Conservation (phyloP, 176 grass and related monocot genomes). For the Musa schizocarpa region DNA sequence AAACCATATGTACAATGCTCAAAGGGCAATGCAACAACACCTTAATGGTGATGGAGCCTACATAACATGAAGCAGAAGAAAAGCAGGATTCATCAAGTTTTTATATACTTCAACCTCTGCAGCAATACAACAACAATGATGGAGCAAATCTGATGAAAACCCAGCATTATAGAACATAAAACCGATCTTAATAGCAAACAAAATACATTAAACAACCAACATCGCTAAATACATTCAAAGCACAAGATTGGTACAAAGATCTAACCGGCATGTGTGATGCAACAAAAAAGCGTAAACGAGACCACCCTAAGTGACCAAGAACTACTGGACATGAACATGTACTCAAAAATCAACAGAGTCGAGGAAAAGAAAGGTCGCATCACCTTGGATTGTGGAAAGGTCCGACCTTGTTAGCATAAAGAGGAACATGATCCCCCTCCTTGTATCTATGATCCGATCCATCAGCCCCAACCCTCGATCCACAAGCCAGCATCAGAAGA, state of each 20-base stretch:
- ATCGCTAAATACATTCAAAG: neutral
- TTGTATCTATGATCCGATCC: constrained; percentile 75
- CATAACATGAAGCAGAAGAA: neutral
- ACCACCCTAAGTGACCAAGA: neutral
- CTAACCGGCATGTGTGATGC: neutral
- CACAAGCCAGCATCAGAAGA: constrained; percentile 42
- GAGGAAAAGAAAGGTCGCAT: neutral
- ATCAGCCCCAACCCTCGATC: constrained; percentile 40
- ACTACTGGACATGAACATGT: neutral
- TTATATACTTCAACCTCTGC: neutral
- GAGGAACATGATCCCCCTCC: constrained; percentile 66
- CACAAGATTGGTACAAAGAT: neutral
- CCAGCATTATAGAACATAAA: neutral
- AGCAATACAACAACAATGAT: too few species aligned
- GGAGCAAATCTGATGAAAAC: too few species aligned
- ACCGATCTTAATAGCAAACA: neutral
- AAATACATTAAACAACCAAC: neutral
- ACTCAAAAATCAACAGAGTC: neutral
- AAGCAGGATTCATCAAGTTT: too few species aligned
- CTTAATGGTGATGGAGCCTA: neutral
- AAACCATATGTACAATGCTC: too few species aligned
- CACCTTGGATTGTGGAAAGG: constrained; percentile 98
- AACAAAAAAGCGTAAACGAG: neutral
- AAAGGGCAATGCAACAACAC: neutral
- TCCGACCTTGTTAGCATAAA: constrained; percentile 88